Base-by-base conservation (phyloP, 805 yeast species). In the Jamesozyma piceae region DNA sequence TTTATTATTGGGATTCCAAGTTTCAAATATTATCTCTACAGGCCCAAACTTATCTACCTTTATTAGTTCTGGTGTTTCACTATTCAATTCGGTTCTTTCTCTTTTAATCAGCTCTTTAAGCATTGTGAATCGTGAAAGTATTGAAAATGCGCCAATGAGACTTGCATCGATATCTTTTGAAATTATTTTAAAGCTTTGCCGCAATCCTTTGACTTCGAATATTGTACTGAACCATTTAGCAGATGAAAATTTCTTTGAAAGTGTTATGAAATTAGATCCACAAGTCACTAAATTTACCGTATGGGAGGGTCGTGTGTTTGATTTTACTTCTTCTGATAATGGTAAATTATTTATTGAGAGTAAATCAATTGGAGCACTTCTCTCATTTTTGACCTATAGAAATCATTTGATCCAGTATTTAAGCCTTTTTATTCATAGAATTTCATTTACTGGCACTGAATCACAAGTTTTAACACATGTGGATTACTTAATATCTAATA, bases 1-100 rank as follows among this genome's bases (percentile, higher is more conserved):
- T 56, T 80, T 81, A 50, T 58, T 90, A 8, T 68, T 90, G 1
- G 97, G 97, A 0, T 87, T 79, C 59, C 78, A 75, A 34, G 63
- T 72, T 30, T 60, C 64, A 1, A 74, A 71, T 40, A 67, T 72
- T n/a, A 63, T 78, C 18, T 59, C 74, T 0, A 58, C 79, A n/a
- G 77, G 78, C 2, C 68, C 71, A 14, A 47, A 56, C 3, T 57
- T 67, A 1, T 55, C 64, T 1, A 77, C 86, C 0, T 76, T 77
- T 20, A 72, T 81, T 40, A 63, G 62, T 2, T 73, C 85, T 0
- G 67, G 63, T 0, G 66, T 69, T 14, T 80, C 88, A 2, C 58
- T 83, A 8, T 68, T 89, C 36, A 69, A 66, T 26, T 66, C 79
- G 0, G 53, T 88, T 6, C 53, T 84, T 3, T 57, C 56, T 6